Evolutionary conservation across 371 early-diverging fungal species (phyloP).

Genomic region (Gilbertella persicaria): DNA sequence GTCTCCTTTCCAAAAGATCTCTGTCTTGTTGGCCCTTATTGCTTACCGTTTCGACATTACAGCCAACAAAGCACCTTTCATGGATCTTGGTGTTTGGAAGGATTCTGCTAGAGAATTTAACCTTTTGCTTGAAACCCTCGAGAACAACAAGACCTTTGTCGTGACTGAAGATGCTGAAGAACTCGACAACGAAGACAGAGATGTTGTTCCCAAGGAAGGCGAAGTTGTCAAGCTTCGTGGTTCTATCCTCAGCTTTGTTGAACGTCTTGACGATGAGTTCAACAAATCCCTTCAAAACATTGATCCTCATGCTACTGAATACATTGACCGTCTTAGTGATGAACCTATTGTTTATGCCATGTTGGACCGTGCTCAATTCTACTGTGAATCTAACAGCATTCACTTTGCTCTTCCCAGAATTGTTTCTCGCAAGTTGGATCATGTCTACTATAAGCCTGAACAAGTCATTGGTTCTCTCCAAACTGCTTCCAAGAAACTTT

Average conservation of each 20-base stretch:
- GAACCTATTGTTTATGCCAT: constrained; percentile 86
- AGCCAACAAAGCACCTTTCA: constrained; percentile 64
- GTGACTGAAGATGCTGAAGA: constrained; percentile 71
- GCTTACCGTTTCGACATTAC: constrained; percentile 91
- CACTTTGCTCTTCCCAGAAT: constrained; percentile 69
- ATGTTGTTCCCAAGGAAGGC: constrained; percentile 54
- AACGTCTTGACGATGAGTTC: constrained; percentile 97
- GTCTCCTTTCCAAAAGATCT: constrained; percentile 81
- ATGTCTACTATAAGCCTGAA: constrained; percentile 91
- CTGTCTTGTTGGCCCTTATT: constrained; percentile 85
- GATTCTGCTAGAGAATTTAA: constrained; percentile 73
- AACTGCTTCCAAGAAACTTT: constrained; percentile 32
- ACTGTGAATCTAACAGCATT: constrained; percentile 68
- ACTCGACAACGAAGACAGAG: constrained; percentile 70
- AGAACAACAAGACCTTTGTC: constrained; percentile 60
- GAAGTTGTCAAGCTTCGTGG: constrained; percentile 74
- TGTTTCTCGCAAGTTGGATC: constrained; percentile 89
- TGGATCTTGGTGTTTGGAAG: constrained; percentile 84
- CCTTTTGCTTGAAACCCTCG: constrained; percentile 72
- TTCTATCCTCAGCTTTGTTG: constrained; percentile 86
- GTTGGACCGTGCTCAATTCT: constrained; percentile 85
- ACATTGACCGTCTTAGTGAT: constrained; percentile 92
- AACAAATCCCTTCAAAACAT: constrained; percentile 91
- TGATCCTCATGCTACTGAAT: constrained; percentile 96
- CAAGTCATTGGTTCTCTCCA: constrained; percentile 56